Conservation (phyloP, 1,284 basidiomycete species). For the Coniferiporia sulphurascens region DNA sequence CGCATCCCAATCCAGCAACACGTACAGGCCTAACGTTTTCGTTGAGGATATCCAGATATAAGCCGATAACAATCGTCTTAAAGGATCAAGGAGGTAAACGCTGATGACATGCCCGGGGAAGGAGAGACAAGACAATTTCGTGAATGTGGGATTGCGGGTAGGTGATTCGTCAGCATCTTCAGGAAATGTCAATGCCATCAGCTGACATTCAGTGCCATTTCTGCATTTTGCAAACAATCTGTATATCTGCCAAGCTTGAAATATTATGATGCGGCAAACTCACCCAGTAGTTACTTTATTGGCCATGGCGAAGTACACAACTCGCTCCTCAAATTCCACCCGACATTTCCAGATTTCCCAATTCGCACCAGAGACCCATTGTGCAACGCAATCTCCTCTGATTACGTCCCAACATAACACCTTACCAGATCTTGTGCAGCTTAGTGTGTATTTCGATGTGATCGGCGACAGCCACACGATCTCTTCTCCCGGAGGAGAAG, state of each 20-base stretch:
- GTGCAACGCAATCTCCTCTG: conserved; percentile 50
- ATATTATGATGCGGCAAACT: background rate
- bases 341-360: conserved; percentile 76
- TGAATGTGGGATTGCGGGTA: conserved; percentile 39
- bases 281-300: conserved; percentile 44
- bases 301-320: conserved; percentile 72
- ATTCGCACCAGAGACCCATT: conserved; percentile 59
- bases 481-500: conserved; percentile 57
- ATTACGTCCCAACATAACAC: conserved; percentile 75
- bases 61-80: conserved; percentile 53
- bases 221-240: conserved; percentile 3
- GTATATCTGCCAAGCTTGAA: background rate
- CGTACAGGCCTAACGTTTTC: conserved; percentile 55
- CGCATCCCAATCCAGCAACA: conserved; percentile 61
- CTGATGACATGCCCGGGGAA: conserved; percentile 70
- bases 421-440: conserved; percentile 66
- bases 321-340: conserved; percentile 65
- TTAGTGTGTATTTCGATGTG: conserved; percentile 65
- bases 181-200: conserved; percentile 17
- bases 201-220: conserved; percentile 16
- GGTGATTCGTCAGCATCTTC: background rate
- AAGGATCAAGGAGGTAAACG: conserved; percentile 67
- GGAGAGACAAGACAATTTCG: conserved; percentile 52
- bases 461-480: conserved; percentile 74
- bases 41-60: conserved; percentile 54